Evolutionary conservation across 805 yeast genomes (phyloP), one percentile per base, ranked within the genome.

Genomic region (Danielozyma ontarioensis): DNA sequence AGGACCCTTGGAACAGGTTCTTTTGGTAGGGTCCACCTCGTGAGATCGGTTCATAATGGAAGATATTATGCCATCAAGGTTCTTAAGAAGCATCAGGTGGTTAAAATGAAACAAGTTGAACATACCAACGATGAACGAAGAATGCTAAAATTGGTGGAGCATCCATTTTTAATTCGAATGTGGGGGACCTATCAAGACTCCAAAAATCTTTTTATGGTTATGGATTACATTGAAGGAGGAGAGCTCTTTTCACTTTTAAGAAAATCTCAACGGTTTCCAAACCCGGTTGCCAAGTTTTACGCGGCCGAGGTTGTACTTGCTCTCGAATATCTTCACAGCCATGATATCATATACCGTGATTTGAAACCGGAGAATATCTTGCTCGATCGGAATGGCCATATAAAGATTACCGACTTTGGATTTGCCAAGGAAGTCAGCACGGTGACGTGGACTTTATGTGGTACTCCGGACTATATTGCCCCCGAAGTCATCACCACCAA

Each of bases 121-220:
- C 81, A 76, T 50, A 75, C 81, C 13, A 76, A 76, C 46, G 81
- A 76, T 48, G 81, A 76, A 53, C 56, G 81, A 36, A 57, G 80
- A 43, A 76, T 76, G 75, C 57, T 76, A 25, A 72, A 70, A 40
- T 58, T 74, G 34, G 76, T 75, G 10, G 76, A 75, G 42, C 81
- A 76, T 46, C 81, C 81, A 5, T 76, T 75, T 41, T 60, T 76
- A 42, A 75, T 74, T 40, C 51, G 80, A 36, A 74, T 76, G 80
- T 76, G 81, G 81, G 81, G 81, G n/a, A 76, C 80, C 4, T 76
- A 70, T 46, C 80, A 75, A 50, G 81, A 76, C 46, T 61, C 74
- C 25, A 66, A 64, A 43, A 73, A 73, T 43, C 55, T 76, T 36
- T 76, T 75, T 41, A 74, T 76, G 80, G 72, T 76, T 24, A 76